Base-by-base conservation (phyloP, 2,329 filamentous ascomycete species). In the Trichophyton equinum region DNA sequence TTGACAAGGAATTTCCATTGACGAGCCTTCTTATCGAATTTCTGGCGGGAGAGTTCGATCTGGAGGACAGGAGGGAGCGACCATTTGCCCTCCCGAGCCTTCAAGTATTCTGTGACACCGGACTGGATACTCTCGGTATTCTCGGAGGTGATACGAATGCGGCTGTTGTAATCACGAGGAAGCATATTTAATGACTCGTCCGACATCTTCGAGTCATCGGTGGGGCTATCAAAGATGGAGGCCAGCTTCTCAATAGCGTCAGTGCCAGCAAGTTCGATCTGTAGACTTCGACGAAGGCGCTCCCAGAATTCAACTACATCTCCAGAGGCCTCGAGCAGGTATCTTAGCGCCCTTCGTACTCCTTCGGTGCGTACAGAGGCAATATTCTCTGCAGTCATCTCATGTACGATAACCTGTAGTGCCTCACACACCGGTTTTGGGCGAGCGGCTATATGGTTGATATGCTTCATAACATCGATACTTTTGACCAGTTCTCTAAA, bases 251-350 rank as follows among this genome's bases (percentile, higher is more conserved):
- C 68, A 3, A 70, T 68, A 15, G 73, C 72, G 25, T 73, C 66
- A 1, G 79, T 81, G 5, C 73, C 76, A 13, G 69, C 72, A 44
- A 82, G 70, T 63, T 83, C 81, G 1, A 81, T 69, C 63, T 82
- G 79, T 2, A 83, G 68, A 44, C 77, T 78, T 3, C 76, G 71
- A 22, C 80, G 77, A 62, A 83, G 65, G 3, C 77, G 71, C 64
- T 83, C 80, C 81, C 80, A 82, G 57, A 80, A 77, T 61, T 81
- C 78, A 11, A 79, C 74, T 1, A 82, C 79, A 66, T 83, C 80
- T 40, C 77, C 72, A 18, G 79, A 77, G n/a, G 69, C 72, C 64
- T 78, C 76, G 47, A 73, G 71, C 58, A 74, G 55, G 42, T 76
- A 75, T 40, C 71, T 71, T 62, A 78, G 64, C 7, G 69, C 73